phyloP scores from a whole-genome alignment of 495 filamentous ascomycete species.

The Penicillium maclennaniae region DNA sequence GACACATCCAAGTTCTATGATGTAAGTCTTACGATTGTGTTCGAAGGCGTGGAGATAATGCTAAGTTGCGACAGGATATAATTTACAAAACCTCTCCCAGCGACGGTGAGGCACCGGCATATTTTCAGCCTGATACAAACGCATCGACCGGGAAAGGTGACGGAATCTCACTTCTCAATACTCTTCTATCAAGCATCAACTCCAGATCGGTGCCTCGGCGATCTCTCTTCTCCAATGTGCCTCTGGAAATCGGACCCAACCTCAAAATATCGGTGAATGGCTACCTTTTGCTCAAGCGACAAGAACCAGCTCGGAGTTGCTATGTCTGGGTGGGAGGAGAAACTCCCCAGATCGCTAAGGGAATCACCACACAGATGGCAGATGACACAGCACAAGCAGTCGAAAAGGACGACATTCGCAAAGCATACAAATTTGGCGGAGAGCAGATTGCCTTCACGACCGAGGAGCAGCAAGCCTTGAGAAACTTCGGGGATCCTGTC shows the following conservation, averaged over 20 bases:
- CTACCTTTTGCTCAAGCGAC: constrained; percentile 81
- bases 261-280: constrained; percentile 88
- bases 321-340: constrained; percentile 86
- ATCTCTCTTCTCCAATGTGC: constrained; percentile 77
- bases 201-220: constrained; percentile 86
- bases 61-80: constrained; percentile 58
- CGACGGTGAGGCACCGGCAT: constrained; percentile 64
- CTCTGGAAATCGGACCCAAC: constrained; percentile 80
- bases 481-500: constrained; percentile 73
- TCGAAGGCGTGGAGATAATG: background rate
- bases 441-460: constrained; percentile 81
- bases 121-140: constrained; percentile 45
- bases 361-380: constrained; percentile 65
- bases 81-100: constrained; percentile 61
- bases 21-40: constrained; percentile 41
- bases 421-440: constrained; percentile 94
- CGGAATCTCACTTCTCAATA: constrained; percentile 76
- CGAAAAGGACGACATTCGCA: constrained; percentile 78
- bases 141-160: constrained; percentile 54
- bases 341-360: constrained; percentile 71
- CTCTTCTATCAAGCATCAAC: constrained; percentile 83
- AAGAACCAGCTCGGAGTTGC: constrained; percentile 71
- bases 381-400: constrained; percentile 71
- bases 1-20: constrained; percentile 89
- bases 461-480: constrained; percentile 74